phyloP scores from a whole-genome alignment of 371 early-diverging fungal species.

The Syncephalastrum monosporum region DNA sequence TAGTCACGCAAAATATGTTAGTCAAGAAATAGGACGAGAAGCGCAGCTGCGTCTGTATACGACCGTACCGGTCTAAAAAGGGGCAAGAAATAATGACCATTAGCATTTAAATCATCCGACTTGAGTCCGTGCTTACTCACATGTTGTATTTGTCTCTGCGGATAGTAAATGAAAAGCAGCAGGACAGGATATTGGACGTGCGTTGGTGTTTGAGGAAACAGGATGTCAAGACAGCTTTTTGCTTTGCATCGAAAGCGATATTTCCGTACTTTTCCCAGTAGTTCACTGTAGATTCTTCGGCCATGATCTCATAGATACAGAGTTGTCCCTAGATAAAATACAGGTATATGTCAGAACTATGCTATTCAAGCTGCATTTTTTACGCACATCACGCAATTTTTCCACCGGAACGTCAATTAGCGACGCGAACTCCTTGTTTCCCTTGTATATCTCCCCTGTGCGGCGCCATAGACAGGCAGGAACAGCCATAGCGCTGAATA shows the following conservation, averaged over 20 bases:
- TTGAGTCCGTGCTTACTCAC: constrained; percentile 7
- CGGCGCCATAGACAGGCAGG: constrained; percentile 95
- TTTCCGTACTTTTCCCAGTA: constrained; percentile 93
- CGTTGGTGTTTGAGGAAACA: constrained; percentile 67
- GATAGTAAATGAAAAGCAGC: constrained; percentile 93
- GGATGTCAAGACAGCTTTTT: constrained; percentile 93
- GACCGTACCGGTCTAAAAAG: constrained; percentile 27
- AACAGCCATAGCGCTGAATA: constrained; percentile 91
- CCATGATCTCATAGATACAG: constrained; percentile 86
- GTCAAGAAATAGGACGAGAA: too few species aligned
- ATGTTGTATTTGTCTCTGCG: constrained; percentile 91
- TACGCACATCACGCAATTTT: constrained; percentile 67
- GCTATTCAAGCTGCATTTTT: background rate
- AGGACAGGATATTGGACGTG: constrained; percentile 59
- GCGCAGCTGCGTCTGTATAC: background rate
- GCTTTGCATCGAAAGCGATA: constrained; percentile 92
- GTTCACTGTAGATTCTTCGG: constrained; percentile 79
- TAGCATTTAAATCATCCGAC: background rate
- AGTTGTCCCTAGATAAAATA: constrained; percentile 46
- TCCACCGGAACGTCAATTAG: constrained; percentile 83
- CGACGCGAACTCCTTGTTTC: constrained; percentile 91
- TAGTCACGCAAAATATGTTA: constrained; percentile 16
- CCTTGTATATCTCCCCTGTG: constrained; percentile 95
- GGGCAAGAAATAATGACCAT: background rate
- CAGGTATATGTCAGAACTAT: too few species aligned